phyloP scores from a whole-genome alignment of 345 rosid genomes.

The Adansonia digitata region DNA sequence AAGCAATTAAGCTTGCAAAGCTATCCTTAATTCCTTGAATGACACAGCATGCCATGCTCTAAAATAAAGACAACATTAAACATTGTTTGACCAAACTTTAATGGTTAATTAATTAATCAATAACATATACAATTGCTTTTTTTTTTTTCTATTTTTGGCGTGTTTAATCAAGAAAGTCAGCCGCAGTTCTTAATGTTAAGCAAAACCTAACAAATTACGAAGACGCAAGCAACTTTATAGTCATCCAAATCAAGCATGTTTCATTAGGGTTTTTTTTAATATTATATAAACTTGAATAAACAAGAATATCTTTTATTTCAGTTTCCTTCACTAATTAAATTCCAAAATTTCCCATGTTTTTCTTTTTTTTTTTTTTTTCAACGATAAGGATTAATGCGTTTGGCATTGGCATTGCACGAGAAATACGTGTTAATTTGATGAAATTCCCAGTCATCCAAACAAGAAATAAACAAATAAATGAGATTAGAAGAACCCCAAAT shows the following conservation, averaged over 20 bases:
- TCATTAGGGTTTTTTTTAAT: neutral
- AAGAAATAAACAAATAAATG: neutral
- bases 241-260: neutral
- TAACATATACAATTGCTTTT: neutral
- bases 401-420: neutral
- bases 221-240: neutral
- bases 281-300: neutral
- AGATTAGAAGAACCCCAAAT: too few relatives aligned
- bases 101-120: neutral
- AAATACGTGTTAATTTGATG: neutral
- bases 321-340: neutral
- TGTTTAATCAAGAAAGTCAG: constrained; percentile 2
- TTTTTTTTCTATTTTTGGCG: neutral
- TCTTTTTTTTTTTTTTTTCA: too few relatives aligned
- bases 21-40: neutral
- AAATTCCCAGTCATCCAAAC: neutral
- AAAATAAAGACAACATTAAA: neutral
- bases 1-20: neutral
- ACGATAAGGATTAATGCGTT: neutral
- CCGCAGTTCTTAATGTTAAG: neutral
- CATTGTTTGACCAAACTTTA: neutral
- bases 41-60: neutral
- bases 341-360: neutral
- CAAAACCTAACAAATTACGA: neutral
- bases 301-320: neutral